phyloP scores from a whole-genome alignment of 2,329 filamentous ascomycete genomes.

The Plectosphaerella sp. region DNA sequence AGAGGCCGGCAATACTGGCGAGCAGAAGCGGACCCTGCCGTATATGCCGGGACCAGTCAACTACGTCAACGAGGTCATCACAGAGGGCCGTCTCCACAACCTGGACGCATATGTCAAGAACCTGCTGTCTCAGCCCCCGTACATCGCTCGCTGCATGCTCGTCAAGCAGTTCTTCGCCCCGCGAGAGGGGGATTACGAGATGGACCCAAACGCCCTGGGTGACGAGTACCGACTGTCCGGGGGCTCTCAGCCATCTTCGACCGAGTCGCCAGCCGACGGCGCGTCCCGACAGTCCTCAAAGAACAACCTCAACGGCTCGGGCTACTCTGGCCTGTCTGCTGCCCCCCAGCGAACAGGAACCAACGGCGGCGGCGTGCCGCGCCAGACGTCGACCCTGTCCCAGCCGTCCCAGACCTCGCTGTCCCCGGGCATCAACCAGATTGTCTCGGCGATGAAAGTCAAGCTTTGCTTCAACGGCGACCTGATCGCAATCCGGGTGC shows the following conservation, averaged over 20 bases:
- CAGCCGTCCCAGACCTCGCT: conserved; percentile 55
- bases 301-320: conserved; percentile 55
- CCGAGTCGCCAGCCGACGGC: conserved; percentile 54
- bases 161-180: conserved; percentile 91
- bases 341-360: conserved; percentile 30
- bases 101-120: conserved; percentile 95
- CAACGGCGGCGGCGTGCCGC: conserved; percentile 31
- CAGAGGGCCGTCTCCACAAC: conserved; percentile 86
- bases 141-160: conserved; percentile 79
- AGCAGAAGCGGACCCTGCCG: conserved; percentile 75
- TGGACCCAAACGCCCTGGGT: conserved; percentile 62
- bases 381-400: conserved; percentile 42
- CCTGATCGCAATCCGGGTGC: conserved; percentile 85
- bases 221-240: conserved; percentile 74
- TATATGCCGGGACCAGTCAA: conserved; percentile 98
- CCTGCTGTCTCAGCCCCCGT: conserved; percentile 72
- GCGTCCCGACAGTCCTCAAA: conserved; percentile 62
- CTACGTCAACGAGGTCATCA: conserved; percentile 97
- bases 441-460: conserved; percentile 70
- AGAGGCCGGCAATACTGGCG: conserved; percentile 82
- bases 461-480: conserved; percentile 94
- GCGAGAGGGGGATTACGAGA: conserved; percentile 87
- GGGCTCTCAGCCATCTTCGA: conserved; percentile 63
- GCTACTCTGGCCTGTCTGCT: conserved; percentile 49
- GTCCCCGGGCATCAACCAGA: conserved; percentile 41